Evolutionary conservation across 495 filamentous ascomycete species (phyloP).

Genomic region (Aspergillus sparsus): DNA sequence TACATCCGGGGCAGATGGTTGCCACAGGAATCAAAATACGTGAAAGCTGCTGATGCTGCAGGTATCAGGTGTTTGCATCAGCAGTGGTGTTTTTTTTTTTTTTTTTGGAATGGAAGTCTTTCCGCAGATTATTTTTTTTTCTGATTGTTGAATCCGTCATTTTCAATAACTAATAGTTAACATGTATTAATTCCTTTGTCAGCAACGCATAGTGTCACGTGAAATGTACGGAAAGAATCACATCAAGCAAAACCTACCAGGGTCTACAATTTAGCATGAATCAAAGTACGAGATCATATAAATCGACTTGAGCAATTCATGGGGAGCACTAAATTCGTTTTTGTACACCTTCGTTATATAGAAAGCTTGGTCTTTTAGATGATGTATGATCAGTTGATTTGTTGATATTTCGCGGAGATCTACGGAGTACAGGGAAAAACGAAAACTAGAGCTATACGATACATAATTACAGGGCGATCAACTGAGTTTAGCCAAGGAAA

Average conservation of each 20-base stretch:
- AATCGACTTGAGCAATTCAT: too few relatives aligned
- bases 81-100: background rate
- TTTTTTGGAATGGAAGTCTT: background rate
- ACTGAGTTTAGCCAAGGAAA: too few relatives aligned
- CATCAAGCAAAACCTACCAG: background rate
- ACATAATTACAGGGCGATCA: too few relatives aligned
- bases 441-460: too few relatives aligned
- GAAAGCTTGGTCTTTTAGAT: too few relatives aligned
- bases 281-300: too few relatives aligned
- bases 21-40: conserved; percentile 32
- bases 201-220: conserved; percentile 15
- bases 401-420: background rate
- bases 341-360: too few relatives aligned
- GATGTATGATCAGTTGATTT: too few relatives aligned
- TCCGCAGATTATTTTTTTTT: conserved; percentile 9
- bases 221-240: background rate
- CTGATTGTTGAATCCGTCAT: background rate
- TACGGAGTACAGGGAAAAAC: background rate
- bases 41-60: conserved; percentile 27
- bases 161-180: background rate
- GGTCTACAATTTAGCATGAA: too few relatives aligned
- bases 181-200: conserved; percentile 14
- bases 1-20: conserved; percentile 40
- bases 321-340: too few relatives aligned
- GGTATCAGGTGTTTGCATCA: conserved; percentile 24